Percentiles rank a stretch among this genome's conserved stretches.
These are phyloP conservation scores for Karstenula rhodostoma DNA, from an alignment of 2,329 filamentous ascomycete species.

Conservation along the genomic window DNA sequence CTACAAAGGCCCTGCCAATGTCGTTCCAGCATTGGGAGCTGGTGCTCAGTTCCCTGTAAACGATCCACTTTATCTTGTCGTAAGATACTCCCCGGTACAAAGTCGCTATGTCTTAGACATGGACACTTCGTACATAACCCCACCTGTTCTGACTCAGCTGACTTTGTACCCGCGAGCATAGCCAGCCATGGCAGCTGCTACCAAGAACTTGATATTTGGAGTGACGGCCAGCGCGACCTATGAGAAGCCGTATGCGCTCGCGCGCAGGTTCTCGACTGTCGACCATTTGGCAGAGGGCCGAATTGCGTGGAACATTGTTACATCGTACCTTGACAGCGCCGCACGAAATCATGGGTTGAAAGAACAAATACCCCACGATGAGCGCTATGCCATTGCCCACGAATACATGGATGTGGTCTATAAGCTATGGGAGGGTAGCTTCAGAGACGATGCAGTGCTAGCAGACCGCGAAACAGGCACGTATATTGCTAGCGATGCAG, in stretches of 20 bases:
- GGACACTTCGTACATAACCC: too few relatives aligned
- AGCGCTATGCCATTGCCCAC: conserved; percentile 71
- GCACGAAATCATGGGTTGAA: conserved; percentile 65
- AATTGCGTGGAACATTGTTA: conserved; percentile 62
- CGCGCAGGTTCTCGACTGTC: conserved; percentile 67
- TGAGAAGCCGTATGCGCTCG: conserved; percentile 70
- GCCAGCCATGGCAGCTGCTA: conserved; percentile 71
- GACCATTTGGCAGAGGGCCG: conserved; percentile 70
- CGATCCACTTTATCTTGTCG: conserved; percentile 67
- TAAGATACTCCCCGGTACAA: too few relatives aligned
- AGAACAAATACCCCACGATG: conserved; percentile 68
- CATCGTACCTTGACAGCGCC: conserved; percentile 69
- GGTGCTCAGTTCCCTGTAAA: conserved; percentile 73
- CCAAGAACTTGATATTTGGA: conserved; percentile 68
- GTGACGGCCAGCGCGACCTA: conserved; percentile 72
- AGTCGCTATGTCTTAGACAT: too few relatives aligned
- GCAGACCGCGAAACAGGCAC: conserved; percentile 63
- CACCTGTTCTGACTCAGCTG: too few relatives aligned
- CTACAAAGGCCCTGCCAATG: conserved; percentile 63
- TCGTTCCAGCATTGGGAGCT: conserved; percentile 64
- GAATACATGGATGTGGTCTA: conserved; percentile 74
- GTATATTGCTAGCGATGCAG: conserved; percentile 63
- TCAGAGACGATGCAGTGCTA: conserved; percentile 62
- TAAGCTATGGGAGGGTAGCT: conserved; percentile 71
- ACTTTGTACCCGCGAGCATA: too few relatives aligned